These are phyloP conservation scores for Dothideomycetes sp. DNA, from an alignment of 2,329 filamentous ascomycete species.

Conservation along the genomic window DNA sequence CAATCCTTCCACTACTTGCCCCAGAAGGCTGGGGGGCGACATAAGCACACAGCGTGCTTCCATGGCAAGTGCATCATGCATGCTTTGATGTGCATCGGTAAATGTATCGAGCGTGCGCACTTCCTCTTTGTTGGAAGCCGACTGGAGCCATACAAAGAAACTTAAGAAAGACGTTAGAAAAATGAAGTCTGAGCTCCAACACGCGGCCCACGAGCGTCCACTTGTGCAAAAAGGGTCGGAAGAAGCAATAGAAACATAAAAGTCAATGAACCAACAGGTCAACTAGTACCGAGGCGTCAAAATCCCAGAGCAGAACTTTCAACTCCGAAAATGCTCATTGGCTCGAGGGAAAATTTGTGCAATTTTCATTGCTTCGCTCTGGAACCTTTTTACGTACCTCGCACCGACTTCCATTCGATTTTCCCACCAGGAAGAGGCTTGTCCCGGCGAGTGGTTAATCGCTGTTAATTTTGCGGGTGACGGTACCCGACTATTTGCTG, in stretches of 20 bases:
- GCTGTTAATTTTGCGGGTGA: slow-evolving; percentile 4
- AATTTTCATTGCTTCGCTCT: slow-evolving; percentile 6
- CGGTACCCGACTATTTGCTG: no score
- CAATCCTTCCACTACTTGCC: background rate
- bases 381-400: slow-evolving; percentile 1
- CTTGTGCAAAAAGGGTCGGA: background rate
- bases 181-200: background rate
- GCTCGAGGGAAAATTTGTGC: background rate
- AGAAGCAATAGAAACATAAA: no score
- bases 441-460: slow-evolving; percentile 4
- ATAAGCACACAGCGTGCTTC: background rate
- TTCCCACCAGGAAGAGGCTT: slow-evolving; percentile 3
- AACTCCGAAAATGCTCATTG: slow-evolving; percentile 3
- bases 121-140: background rate
- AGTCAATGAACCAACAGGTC: background rate
- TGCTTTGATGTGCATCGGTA: background rate
- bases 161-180: no score
- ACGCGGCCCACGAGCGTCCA: slow-evolving; percentile 5
- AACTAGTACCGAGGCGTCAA: slow-evolving; percentile 1
- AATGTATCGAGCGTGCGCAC: background rate
- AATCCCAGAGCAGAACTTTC: slow-evolving; percentile 7
- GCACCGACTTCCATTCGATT: slow-evolving; percentile 1
- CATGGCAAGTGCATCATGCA: background rate
- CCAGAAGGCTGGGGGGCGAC: background rate
- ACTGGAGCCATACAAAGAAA: background rate